Evolutionary conservation across 1,139 yeast species (phyloP).

Genomic region (Yamadazyma diddensiae): DNA sequence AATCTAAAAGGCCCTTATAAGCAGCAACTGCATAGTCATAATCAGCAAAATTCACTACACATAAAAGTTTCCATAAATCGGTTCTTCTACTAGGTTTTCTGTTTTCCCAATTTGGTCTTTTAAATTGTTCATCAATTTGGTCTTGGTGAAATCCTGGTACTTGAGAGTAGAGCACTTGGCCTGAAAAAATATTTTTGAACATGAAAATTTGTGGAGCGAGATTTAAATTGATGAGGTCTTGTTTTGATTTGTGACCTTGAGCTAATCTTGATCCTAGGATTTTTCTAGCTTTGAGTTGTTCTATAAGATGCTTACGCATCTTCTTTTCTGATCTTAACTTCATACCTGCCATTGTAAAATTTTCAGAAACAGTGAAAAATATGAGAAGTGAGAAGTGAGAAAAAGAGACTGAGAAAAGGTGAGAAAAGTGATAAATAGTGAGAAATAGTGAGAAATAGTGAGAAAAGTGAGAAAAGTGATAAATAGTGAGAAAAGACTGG

Average conservation of each 20-base stretch:
- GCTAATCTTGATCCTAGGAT: constrained; percentile 46
- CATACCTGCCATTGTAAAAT: constrained; percentile 41
- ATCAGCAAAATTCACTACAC: constrained; percentile 68
- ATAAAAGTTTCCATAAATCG: constrained; percentile 90
- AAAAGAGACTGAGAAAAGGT: too few relatives aligned
- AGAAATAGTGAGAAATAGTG: too few relatives aligned
- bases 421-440: too few relatives aligned
- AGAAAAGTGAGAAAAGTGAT: too few relatives aligned
- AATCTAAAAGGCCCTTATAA: constrained; percentile 68
- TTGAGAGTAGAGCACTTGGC: constrained; percentile 88
- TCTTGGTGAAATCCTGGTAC: constrained; percentile 68
- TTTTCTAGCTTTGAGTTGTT: constrained; percentile 45
- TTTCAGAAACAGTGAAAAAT: too few relatives aligned
- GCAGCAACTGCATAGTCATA: constrained; percentile 72
- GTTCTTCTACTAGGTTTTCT: constrained; percentile 73
- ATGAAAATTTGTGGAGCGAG: constrained; percentile 81
- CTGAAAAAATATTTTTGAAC: constrained; percentile 81
- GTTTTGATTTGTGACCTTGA: constrained; percentile 33
- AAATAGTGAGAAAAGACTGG: too few relatives aligned
- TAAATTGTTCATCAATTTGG: constrained; percentile 70
- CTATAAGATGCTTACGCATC: constrained; percentile 50
- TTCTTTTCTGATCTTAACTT: constrained; percentile 46
- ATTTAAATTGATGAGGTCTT: constrained; percentile 26
- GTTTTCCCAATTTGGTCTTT: constrained; percentile 87
- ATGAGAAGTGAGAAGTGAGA: too few relatives aligned